Conservation (phyloP, 345 rosid genomes). For the Syzygium grande region DNA sequence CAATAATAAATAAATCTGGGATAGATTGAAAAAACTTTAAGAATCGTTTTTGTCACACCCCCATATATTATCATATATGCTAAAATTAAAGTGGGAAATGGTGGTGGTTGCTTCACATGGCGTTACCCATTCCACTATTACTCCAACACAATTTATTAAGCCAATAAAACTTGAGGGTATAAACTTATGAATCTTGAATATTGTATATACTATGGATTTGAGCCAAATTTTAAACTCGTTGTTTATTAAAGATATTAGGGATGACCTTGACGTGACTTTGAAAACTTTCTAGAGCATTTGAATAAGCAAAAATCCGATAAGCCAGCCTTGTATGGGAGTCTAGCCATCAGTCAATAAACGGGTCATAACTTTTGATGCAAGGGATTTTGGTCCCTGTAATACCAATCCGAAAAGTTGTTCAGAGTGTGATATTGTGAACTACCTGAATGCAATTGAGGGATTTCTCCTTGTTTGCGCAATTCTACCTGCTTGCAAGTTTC, state of each 20-base stretch:
- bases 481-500: background rate
- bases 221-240: background rate
- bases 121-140: background rate
- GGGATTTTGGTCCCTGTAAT: background rate
- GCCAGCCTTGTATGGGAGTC: background rate
- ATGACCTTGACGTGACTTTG: background rate
- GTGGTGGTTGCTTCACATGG: background rate
- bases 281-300: background rate
- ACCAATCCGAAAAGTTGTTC: background rate
- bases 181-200: background rate
- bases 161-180: background rate
- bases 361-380: background rate
- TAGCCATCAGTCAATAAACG: background rate
- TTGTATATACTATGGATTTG: background rate
- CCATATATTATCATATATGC: background rate
- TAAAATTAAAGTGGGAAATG: background rate
- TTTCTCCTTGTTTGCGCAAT: background rate
- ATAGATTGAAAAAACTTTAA: background rate
- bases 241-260: background rate
- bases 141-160: background rate
- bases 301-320: background rate
- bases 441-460: background rate
- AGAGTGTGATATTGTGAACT: background rate
- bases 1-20: background rate
- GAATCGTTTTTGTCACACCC: background rate